Evolutionary conservation across 2,329 filamentous ascomycete genomes (phyloP).

Genomic region (Calonectria crousiana): DNA sequence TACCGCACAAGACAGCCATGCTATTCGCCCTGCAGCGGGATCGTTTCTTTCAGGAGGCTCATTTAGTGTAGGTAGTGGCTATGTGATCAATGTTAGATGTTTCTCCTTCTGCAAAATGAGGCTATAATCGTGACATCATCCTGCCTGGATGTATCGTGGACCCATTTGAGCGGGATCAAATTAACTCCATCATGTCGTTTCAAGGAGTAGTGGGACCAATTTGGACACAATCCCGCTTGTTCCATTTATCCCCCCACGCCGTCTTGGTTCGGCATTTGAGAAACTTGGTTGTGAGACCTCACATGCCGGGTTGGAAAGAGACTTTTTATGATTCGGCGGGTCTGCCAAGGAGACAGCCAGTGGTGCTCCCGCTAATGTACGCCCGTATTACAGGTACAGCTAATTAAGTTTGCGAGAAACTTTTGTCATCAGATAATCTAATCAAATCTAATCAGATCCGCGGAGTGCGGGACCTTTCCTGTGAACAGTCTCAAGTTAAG

Average conservation of each 20-base stretch:
- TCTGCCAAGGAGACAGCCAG: background rate
- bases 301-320: background rate
- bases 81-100: background rate
- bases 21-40: slow-evolving; percentile 44
- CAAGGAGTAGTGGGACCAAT: background rate
- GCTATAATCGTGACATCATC: background rate
- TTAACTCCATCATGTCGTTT: background rate
- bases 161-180: background rate
- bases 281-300: background rate
- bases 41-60: slow-evolving; percentile 44
- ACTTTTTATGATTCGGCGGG: background rate
- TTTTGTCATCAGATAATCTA: background rate
- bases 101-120: too few species aligned
- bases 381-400: background rate
- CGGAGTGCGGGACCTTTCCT: background rate
- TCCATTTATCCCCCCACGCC: background rate
- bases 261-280: background rate
- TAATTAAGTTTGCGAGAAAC: background rate
- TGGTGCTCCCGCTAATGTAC: background rate
- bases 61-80: slow-evolving; percentile 32
- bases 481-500: background rate
- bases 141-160: background rate
- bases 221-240: background rate
- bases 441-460: background rate
- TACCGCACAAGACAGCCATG: slow-evolving; percentile 46